These are phyloP conservation scores for Phialophora tarda DNA, from an alignment of 2,329 filamentous ascomycete genomes.

Conservation along the genomic window DNA sequence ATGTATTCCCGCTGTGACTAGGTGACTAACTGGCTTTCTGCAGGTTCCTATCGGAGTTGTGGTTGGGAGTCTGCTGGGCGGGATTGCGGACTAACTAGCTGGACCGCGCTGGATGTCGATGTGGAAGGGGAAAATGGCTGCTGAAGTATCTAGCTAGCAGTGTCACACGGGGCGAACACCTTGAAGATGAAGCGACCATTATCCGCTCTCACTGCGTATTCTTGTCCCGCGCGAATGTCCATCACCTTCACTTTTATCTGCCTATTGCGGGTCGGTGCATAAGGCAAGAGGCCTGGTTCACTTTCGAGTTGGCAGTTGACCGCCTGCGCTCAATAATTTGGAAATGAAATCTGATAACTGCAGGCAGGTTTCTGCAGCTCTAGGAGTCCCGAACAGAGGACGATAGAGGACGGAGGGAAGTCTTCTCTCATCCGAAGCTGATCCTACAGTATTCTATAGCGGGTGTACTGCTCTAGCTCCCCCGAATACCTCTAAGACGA, in stretches of 20 bases:
- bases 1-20: background rate
- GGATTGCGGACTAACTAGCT: slow-evolving; percentile 8
- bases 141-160: background rate
- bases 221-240: too few species aligned
- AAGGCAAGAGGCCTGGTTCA: background rate
- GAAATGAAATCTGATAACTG: too few species aligned
- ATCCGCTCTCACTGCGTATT: background rate
- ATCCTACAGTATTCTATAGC: background rate
- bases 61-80: slow-evolving; percentile 10
- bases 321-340: background rate
- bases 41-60: slow-evolving; percentile 8
- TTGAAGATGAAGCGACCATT: background rate
- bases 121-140: background rate
- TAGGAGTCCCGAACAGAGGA: background rate
- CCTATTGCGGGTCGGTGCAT: background rate
- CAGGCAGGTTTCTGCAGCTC: background rate
- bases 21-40: background rate
- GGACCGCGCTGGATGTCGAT: background rate
- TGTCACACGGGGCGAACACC: background rate
- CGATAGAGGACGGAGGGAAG: background rate
- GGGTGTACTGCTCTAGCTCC: background rate
- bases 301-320: background rate
- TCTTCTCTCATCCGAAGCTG: background rate
- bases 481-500: background rate
- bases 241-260: background rate